Conservation (phyloP, 176 grass and related monocot genomes). For the Elaeis guineensis region DNA sequence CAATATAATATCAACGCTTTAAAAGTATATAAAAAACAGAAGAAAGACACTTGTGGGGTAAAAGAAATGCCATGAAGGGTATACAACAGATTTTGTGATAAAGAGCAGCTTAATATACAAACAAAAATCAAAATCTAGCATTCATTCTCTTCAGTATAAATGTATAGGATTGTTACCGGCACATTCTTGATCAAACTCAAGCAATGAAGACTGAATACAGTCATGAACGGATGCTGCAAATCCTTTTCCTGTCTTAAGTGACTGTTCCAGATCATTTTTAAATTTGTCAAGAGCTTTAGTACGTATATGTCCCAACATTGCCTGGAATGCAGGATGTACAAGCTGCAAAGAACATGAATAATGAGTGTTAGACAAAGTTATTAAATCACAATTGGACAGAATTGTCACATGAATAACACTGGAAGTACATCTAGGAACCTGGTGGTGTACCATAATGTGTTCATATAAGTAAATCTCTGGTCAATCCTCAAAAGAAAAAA, state of each 20-base stretch:
- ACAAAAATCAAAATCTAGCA: neutral
- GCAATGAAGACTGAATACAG: constrained; percentile 40
- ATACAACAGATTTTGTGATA: no score
- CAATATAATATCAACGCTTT: no score
- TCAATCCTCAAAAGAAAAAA: no score
- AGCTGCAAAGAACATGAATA: constrained; percentile 30
- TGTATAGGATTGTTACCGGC: neutral
- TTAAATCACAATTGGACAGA: no score
- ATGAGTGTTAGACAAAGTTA: neutral
- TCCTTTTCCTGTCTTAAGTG: constrained; percentile 33
- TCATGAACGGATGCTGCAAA: constrained; percentile 48
- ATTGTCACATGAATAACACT: no score
- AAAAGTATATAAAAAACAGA: no score
- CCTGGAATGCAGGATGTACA: constrained; percentile 42
- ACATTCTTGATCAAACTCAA: constrained; percentile 40
- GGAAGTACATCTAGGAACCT: no score
- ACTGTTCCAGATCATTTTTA: constrained; percentile 57
- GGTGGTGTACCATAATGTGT: no score
- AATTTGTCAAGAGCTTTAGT: constrained; percentile 51
- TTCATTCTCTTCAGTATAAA: neutral
- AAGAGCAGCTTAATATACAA: no score
- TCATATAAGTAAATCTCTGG: no score
- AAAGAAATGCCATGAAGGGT: no score
- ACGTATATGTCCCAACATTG: constrained; percentile 51
- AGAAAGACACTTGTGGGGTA: no score